phyloP scores from a whole-genome alignment of 306 rosid species.

The Cicer judaicum region DNA sequence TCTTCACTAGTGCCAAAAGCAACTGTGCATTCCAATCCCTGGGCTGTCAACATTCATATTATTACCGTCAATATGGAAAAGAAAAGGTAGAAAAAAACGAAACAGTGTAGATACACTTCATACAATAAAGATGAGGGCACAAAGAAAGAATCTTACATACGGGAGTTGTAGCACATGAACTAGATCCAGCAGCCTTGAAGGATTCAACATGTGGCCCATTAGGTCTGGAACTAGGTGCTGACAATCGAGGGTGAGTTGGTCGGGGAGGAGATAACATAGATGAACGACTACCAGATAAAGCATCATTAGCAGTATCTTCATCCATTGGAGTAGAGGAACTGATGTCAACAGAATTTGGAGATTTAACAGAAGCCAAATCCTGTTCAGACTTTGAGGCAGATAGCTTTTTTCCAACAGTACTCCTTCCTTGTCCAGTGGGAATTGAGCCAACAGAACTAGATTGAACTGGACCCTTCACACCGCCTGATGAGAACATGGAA shows the following conservation, averaged over 20 bases:
- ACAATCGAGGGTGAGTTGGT: constrained; percentile 58
- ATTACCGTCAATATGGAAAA: constrained; percentile 43
- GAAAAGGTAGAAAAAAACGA: constrained; percentile 9
- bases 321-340: constrained; percentile 68
- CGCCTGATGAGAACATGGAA: constrained; percentile 63
- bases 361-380: constrained; percentile 85
- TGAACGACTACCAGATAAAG: constrained; percentile 62
- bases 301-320: constrained; percentile 76
- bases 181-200: constrained; percentile 65
- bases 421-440: constrained; percentile 71
- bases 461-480: constrained; percentile 71
- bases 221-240: constrained; percentile 59
- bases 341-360: constrained; percentile 69
- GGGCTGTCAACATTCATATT: constrained; percentile 64
- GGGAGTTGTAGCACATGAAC: constrained; percentile 69
- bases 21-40: constrained; percentile 59
- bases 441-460: constrained; percentile 71
- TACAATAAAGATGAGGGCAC: constrained; percentile 36
- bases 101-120: constrained; percentile 32
- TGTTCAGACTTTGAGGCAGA: constrained; percentile 96
- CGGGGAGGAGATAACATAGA: constrained; percentile 81
- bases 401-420: constrained; percentile 57
- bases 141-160: constrained; percentile 78
- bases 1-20: constrained; percentile 56
- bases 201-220: constrained; percentile 67